Percentiles rank a stretch among this genome's conserved stretches.
These are phyloP conservation scores for Globisporangium carolinianum DNA, from an alignment of 352 stramenopile genomes.

Conservation along the genomic window DNA sequence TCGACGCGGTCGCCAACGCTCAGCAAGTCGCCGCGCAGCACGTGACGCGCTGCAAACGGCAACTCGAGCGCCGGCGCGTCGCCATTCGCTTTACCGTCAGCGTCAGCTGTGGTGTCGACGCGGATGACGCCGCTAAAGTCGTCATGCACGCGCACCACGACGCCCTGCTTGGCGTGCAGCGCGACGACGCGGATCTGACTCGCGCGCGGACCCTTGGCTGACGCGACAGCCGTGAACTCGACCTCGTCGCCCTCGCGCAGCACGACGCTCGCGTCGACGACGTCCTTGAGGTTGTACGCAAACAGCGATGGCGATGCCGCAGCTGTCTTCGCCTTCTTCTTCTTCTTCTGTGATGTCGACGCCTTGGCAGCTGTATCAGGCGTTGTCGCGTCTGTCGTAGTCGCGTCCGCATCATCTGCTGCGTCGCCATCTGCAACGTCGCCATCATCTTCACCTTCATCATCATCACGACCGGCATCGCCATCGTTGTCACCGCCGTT, in stretches of 20 bases:
- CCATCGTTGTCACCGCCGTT: conserved; percentile 14
- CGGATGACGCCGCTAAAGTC: conserved; percentile 52
- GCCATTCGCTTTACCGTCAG: conserved; percentile 10
- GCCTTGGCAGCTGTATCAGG: not conserved
- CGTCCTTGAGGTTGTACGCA: conserved; percentile 64
- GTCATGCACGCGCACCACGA: conserved; percentile 40
- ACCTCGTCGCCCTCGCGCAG: conserved; percentile 70
- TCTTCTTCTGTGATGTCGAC: not conserved
- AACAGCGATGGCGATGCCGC: conserved; percentile 18
- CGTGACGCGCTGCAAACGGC: conserved; percentile 36
- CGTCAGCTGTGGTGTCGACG: conserved; percentile 21
- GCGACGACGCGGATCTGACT: conserved; percentile 44
- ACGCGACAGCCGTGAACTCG: conserved; percentile 45
- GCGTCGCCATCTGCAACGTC: conserved; percentile 12
- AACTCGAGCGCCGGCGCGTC: conserved; percentile 20
- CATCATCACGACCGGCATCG: conserved; percentile 18
- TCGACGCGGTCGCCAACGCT: conserved; percentile 65
- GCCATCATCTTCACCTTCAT: conserved; percentile 17
- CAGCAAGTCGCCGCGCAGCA: conserved; percentile 57
- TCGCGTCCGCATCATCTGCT: conserved; percentile 8
- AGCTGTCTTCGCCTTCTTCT: conserved; percentile 14
- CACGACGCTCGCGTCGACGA: conserved; percentile 41
- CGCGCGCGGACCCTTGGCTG: conserved; percentile 41
- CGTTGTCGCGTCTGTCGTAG: not conserved
- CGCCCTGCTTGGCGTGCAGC: conserved; percentile 50